phyloP scores from a whole-genome alignment of 352 stramenopile genomes.

The Thraustochytrium sp. region DNA sequence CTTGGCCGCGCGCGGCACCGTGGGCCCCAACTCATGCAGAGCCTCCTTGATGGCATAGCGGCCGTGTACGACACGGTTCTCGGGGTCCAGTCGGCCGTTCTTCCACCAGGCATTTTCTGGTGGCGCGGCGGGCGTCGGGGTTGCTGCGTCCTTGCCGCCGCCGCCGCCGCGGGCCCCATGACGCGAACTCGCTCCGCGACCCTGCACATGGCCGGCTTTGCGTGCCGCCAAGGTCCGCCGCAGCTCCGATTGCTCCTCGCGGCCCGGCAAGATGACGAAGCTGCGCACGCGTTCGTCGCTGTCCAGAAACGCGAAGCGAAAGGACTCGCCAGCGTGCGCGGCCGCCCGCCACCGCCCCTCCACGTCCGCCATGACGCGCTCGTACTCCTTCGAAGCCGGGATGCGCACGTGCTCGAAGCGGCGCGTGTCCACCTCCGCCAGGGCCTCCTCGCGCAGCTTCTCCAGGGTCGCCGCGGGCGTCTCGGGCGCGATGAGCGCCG shows the following conservation, averaged over 20 bases:
- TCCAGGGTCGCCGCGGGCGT: neutral
- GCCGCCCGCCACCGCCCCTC: neutral
- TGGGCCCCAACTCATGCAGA: neutral
- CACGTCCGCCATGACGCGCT: neutral
- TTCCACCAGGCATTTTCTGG: neutral
- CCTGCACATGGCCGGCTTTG: neutral
- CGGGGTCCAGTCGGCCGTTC: neutral
- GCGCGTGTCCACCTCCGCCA: neutral
- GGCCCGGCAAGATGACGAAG: neutral
- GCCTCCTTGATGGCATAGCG: conserved; percentile 1
- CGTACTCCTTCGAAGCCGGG: neutral
- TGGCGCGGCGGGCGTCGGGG: too few species aligned
- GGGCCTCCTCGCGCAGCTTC: neutral
- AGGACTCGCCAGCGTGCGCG: neutral
- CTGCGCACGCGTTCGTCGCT: neutral
- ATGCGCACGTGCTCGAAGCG: neutral
- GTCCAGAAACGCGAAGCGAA: neutral
- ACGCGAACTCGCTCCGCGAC: too few species aligned
- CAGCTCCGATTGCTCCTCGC: neutral
- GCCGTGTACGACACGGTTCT: neutral
- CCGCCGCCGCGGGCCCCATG: too few species aligned
- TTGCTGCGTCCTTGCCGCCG: too few species aligned
- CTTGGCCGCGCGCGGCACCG: neutral
- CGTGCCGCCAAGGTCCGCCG: neutral
- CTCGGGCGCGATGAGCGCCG: neutral